Evolutionary conservation across 2,329 filamentous ascomycete genomes (phyloP).

Genomic region (Paecilomyces sp.): DNA sequence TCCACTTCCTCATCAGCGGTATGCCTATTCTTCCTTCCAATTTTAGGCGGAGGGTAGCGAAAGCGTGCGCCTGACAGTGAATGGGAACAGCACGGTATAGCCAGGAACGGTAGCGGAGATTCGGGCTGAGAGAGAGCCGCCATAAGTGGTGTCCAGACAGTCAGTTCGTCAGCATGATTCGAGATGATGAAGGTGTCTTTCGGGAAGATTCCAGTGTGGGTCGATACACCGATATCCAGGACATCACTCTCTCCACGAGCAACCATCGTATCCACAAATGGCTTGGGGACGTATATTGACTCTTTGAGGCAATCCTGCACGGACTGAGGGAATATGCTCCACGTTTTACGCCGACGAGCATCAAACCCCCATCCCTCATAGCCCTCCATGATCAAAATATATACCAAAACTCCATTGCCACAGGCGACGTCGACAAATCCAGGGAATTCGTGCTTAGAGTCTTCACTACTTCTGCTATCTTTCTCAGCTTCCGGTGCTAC

Average conservation of each 20-base stretch:
- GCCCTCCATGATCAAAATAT: constrained; percentile 73
- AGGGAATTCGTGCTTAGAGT: constrained; percentile 50
- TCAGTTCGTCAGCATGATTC: constrained; percentile 95
- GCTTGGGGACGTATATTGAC: constrained; percentile 53
- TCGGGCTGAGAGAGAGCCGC: constrained; percentile 50
- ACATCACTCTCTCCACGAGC: neutral
- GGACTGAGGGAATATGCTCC: constrained; percentile 59
- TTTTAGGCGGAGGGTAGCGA: constrained; percentile 41
- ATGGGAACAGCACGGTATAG: constrained; percentile 94
- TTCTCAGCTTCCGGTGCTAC: constrained; percentile 15
- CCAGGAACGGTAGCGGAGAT: constrained; percentile 73
- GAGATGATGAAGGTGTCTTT: constrained; percentile 83
- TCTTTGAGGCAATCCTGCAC: constrained; percentile 49
- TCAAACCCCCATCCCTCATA: constrained; percentile 89
- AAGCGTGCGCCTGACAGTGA: constrained; percentile 67
- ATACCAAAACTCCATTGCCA: constrained; percentile 84
- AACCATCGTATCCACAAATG: constrained; percentile 28
- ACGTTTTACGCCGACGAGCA: constrained; percentile 76
- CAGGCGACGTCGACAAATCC: constrained; percentile 96
- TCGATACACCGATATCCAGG: constrained; percentile 11
- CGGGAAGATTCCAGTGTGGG: constrained; percentile 57
- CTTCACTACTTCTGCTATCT: constrained; percentile 5
- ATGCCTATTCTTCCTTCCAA: constrained; percentile 23
- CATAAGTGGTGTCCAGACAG: constrained; percentile 88
- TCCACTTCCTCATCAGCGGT: constrained; percentile 7